Base-by-base conservation (phyloP, 352 stramenopile species). In the Phytophthora niederhauseri region DNA sequence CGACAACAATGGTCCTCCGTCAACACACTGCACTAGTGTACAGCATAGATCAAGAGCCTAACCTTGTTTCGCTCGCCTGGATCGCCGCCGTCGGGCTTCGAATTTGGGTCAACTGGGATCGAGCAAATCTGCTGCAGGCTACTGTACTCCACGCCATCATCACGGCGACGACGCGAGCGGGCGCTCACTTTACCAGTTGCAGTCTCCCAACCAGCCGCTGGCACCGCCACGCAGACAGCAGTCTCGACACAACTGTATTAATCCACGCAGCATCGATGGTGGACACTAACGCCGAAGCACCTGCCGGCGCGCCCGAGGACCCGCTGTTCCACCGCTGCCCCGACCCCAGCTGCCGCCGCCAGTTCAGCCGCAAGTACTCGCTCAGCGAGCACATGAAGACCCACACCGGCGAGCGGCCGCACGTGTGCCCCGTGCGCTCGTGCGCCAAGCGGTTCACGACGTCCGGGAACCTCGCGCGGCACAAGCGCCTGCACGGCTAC, bases 391-490 rank as follows among this genome's bases (percentile, higher is more conserved):
- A 89, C 61, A 76, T 78, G 50, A 86, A 89, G 75, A 87, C 77
- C 2, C 80, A 89, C 68, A 80, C 73, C 31, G 80, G 77, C 28
- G 79, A 87, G 61, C 84, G 82, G 26, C 77, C 79, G 8, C 76
- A 87, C 61, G 53, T 81, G 14, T 88, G 80, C 22, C 70, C 77
- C 5, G 57, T 75, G 7, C 49, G 63, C 43, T 72, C 75, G 6
- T 89, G 80, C 38, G 64, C 64, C 61, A 89, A 89, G 64, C 68
- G 80, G 28, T 87, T 89, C 59, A 87, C 62, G 28, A 89, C 80
- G 15, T 84, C 78, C 1, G 80, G 80, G 6, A 89, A 88, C 50
- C 59, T 88, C n/a, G 80, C 80, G 24, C 55, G 80, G 8, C 80
- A 88, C 68, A 84, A 84, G 59, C 76, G 78, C 11, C 61, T 86